These are phyloP conservation scores for Acanthamoeba triangularis DNA, from an alignment of 208 protist genomes.

Conservation along the genomic window DNA sequence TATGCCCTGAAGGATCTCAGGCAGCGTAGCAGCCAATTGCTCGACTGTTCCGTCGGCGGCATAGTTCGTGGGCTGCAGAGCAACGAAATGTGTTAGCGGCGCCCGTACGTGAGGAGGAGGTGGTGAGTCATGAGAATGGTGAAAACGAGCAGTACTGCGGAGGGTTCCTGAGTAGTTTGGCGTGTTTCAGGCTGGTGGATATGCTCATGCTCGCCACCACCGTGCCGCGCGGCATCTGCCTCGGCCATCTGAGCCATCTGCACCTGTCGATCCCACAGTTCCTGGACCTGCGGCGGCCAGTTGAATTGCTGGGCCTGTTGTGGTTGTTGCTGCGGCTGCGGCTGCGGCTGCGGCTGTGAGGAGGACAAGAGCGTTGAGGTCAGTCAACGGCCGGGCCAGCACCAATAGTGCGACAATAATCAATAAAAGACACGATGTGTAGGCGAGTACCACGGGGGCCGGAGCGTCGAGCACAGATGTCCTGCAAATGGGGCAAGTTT, in stretches of 20 bases:
- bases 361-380: neutral
- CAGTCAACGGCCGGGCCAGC: no score
- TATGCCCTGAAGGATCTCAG: neutral
- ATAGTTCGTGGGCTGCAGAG: neutral
- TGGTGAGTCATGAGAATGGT: no score
- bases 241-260: neutral
- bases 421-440: neutral
- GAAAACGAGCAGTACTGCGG: neutral
- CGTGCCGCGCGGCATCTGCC: neutral
- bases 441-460: neutral
- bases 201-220: neutral
- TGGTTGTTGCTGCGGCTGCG: neutral
- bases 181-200: neutral
- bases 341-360: neutral
- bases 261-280: neutral
- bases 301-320: neutral
- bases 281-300: neutral
- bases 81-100: neutral
- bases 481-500: slow-evolving; percentile 67
- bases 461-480: slow-evolving; percentile 13
- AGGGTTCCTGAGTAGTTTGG: neutral
- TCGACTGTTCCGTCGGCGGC: neutral
- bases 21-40: neutral
- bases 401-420: no score
- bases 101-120: no score